A percentile compares a stretch with the other conserved stretches of the same genome.
phyloP scores from a whole-genome alignment of 202 grass and related monocot genomes.

The Bolboschoenoplectus hybrid region DNA sequence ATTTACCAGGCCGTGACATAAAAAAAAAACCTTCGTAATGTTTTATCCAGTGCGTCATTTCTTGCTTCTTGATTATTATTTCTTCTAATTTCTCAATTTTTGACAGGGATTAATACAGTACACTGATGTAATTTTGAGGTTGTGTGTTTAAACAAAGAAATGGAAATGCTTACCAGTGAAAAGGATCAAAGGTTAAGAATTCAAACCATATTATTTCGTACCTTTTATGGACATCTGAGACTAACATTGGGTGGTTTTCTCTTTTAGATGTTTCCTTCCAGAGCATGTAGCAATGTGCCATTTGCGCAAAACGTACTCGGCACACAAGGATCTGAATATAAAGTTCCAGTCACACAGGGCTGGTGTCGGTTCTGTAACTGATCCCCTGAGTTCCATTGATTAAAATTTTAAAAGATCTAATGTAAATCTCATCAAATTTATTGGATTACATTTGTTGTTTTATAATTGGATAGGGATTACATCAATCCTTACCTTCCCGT shows the following conservation, averaged over 20 bases:
- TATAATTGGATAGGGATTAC: constrained; percentile 68
- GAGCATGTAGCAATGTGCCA: constrained; percentile 67
- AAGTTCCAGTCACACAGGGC: constrained; percentile 86
- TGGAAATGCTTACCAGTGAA: background rate
- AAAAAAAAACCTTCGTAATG: background rate
- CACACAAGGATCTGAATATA: constrained; percentile 87
- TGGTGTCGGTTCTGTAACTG: constrained; percentile 39
- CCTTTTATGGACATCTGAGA: background rate
- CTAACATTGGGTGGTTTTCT: constrained; percentile 28
- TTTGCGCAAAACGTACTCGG: constrained; percentile 89
- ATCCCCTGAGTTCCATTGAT: background rate
- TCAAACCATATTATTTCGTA: background rate
- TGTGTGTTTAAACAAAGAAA: constrained; percentile 26
- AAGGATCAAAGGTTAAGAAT: background rate
- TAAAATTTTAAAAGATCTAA: background rate
- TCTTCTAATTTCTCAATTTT: constrained; percentile 37
- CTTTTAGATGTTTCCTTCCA: constrained; percentile 77
- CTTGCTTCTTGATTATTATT: background rate
- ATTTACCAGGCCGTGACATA: background rate
- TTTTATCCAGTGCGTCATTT: background rate
- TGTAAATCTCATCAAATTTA: background rate
- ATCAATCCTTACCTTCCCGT: constrained; percentile 98
- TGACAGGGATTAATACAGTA: constrained; percentile 87
- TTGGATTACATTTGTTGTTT: background rate
- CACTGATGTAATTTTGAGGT: constrained; percentile 68